Evolutionary conservation across 164 flowering plant genomes (phyloP).

Genomic region (Pachysandra terminalis): DNA sequence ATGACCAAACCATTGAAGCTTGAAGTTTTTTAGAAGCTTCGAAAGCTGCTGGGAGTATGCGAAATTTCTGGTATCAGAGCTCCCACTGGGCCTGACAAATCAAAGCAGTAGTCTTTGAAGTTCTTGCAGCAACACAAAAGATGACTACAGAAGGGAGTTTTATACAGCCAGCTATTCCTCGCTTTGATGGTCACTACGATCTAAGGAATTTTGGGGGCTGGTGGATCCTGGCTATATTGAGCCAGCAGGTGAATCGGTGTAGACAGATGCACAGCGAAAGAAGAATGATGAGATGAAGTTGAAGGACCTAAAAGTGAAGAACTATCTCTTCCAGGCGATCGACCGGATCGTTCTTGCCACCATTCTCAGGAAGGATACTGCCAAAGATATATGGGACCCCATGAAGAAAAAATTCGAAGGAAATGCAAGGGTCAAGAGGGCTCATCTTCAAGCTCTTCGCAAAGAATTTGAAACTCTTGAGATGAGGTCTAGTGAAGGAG

Average conservation of each 20-base stretch:
- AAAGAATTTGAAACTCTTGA: too few species aligned
- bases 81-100: constrained; percentile 9
- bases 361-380: too few species aligned
- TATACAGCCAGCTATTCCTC: background rate
- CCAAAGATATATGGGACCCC: too few species aligned
- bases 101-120: constrained; percentile 10
- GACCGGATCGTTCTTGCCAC: too few species aligned
- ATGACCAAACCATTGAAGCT: too few species aligned
- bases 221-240: constrained; percentile 9
- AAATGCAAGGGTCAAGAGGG: too few species aligned
- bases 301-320: constrained; percentile 1
- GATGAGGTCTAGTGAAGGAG: too few species aligned
- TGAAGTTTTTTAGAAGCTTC: too few species aligned
- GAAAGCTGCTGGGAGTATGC: too few species aligned
- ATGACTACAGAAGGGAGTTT: constrained; percentile 11
- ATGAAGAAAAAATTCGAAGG: too few species aligned
- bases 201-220: constrained; percentile 7
- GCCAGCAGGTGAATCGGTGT: constrained; percentile 3
- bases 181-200: background rate
- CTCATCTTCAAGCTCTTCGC: too few species aligned
- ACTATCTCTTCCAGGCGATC: too few species aligned
- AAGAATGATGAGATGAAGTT: constrained; percentile 9
- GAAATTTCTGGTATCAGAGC: constrained; percentile 14
- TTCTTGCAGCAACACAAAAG: constrained; percentile 10
- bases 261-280: constrained; percentile 10